Base-by-base conservation (phyloP, 2,329 filamentous ascomycete species). In the Sclerotinia trifoliorum region DNA sequence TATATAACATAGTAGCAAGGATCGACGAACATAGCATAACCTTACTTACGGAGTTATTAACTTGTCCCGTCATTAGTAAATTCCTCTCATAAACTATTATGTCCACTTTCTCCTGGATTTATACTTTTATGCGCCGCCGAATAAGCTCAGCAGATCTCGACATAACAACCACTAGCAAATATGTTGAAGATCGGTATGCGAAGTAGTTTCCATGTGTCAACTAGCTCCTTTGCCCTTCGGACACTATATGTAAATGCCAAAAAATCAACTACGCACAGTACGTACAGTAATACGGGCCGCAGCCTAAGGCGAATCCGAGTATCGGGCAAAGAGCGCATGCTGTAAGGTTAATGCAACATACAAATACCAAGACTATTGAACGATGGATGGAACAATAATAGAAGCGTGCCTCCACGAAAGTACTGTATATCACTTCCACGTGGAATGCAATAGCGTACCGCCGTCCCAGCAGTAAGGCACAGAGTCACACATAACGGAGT, bases 361-460 rank as follows among this genome's bases (percentile, higher is more conserved):
- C 11, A 39, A 56, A 55, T 29, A 55, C 21, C 32, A 32, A 35
- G 26, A 6, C 32, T 56, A 56, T n/a, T 44, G 35, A 21, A 58
- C 35, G 15, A 44, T 58, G 24, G n/a, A 44, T 58, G 24, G 56
- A 58, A 58, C 56, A 26, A 58, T 58, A 19, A 58, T 32, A n/a
- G 42, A 48, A 32, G 26, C 52, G 13, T 35, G 39, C 21, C 21
- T 35, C 29, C 19, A 35, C 11, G 3, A 35, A 46, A 24, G 29
- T 32, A 21, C 42, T 21, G 39, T 52, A 52, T 21, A 56, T 15
- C n/a, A 19, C 39, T 24, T 26, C 60, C 60, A 62, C 46, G 46
- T 62, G 60, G 58, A 49, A 61, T 35, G 15, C 44, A 35, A 61
- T 61, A 35, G 60, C 46, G 60, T 51, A 42, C 60, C 58, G 46